Conservation (phyloP, 2,329 filamentous ascomycete genomes). For the Ophiostoma triangulosporum region DNA sequence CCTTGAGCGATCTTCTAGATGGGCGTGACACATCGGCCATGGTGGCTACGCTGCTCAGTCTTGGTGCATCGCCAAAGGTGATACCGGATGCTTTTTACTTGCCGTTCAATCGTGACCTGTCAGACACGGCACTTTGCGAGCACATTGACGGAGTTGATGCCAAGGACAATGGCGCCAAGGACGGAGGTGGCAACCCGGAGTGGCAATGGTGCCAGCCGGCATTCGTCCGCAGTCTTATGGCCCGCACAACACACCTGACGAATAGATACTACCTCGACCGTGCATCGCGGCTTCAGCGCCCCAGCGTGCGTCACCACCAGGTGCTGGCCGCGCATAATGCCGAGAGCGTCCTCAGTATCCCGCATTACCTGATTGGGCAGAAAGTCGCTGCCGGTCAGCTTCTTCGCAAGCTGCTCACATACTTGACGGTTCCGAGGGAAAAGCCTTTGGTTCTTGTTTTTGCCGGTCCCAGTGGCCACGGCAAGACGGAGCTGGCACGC, state of each 20-base stretch:
- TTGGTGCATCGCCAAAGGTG: slow-evolving; percentile 5
- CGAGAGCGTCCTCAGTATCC: slow-evolving; percentile 4
- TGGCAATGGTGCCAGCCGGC: not conserved
- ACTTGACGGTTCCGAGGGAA: slow-evolving; percentile 2
- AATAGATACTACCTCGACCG: slow-evolving; percentile 8
- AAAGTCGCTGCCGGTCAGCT: slow-evolving; percentile 4
- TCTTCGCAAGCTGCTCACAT: slow-evolving; percentile 8
- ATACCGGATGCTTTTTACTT: slow-evolving; percentile 7
- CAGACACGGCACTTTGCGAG: not conserved
- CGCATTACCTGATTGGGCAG: slow-evolving; percentile 7
- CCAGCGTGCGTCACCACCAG: slow-evolving; percentile 6
- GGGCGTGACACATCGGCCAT: slow-evolving; percentile 3
- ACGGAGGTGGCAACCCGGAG: not conserved
- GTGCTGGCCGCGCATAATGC: slow-evolving; percentile 1
- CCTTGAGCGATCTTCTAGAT: not conserved
- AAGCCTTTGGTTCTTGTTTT: slow-evolving; percentile 9
- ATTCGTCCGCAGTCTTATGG: not conserved
- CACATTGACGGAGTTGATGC: not conserved
- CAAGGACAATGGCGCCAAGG: not conserved
- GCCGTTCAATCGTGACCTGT: slow-evolving; percentile 4
- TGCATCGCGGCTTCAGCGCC: not conserved
- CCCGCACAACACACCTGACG: slow-evolving; percentile 4
- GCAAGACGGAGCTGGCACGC: slow-evolving; percentile 10
- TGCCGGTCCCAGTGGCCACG: slow-evolving; percentile 10
- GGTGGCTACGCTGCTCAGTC: slow-evolving; percentile 9